phyloP scores from a whole-genome alignment of 192 early-diverging fungal species.

The Entophlyctis helioformis region DNA sequence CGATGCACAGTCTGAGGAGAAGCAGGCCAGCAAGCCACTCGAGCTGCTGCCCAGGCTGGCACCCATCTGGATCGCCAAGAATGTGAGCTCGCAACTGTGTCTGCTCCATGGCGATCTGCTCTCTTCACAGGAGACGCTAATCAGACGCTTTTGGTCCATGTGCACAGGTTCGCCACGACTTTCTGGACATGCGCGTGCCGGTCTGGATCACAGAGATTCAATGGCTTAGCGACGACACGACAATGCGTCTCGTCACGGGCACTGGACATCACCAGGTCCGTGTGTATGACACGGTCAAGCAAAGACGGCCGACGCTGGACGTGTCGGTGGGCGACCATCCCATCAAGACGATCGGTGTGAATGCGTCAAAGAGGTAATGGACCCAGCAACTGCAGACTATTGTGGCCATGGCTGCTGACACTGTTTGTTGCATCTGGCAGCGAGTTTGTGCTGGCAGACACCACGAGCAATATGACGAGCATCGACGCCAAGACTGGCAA shows the following conservation, averaged over 20 bases:
- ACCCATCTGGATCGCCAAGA: conserved; percentile 73
- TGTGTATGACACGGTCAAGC: conserved; percentile 66
- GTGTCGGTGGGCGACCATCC: conserved; percentile 59
- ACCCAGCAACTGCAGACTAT: conserved; percentile 31
- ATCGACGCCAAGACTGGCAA: conserved; percentile 14
- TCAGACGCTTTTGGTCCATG: neutral
- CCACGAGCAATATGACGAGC: conserved; percentile 17
- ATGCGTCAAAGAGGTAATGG: neutral
- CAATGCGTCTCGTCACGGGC: conserved; percentile 43
- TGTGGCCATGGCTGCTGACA: conserved; percentile 1
- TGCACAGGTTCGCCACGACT: conserved; percentile 43
- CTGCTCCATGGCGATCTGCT: neutral
- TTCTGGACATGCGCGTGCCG: conserved; percentile 67
- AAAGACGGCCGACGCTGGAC: conserved; percentile 56
- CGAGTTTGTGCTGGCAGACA: conserved; percentile 23
- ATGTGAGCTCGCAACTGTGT: conserved; percentile 28
- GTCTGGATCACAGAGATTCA: conserved; percentile 81
- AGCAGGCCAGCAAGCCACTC: no score
- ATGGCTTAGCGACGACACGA: conserved; percentile 49
- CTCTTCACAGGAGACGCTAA: no score
- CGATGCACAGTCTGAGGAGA: no score
- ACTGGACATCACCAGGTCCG: conserved; percentile 62
- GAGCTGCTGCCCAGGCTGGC: conserved; percentile 15
- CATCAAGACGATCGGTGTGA: conserved; percentile 34
- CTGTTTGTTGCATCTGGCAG: conserved; percentile 1